A percentile compares a stretch with the other conserved stretches of the same genome.
These are phyloP conservation scores for Chaetomiaceae sp. DNA, from an alignment of 2,329 filamentous ascomycete genomes.

Conservation along the genomic window DNA sequence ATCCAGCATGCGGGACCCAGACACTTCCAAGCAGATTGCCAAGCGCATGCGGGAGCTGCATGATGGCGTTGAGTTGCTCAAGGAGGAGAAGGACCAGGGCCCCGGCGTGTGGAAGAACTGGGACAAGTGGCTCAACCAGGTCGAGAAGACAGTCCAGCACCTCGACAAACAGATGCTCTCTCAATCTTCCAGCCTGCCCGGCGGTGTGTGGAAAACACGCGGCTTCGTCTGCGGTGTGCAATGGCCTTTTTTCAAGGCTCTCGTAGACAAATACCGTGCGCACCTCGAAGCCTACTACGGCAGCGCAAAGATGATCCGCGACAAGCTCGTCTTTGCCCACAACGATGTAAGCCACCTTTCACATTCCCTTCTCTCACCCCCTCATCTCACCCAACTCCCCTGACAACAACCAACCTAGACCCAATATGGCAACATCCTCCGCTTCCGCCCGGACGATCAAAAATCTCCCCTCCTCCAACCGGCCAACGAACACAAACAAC, in stretches of 20 bases:
- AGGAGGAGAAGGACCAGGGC: conserved; percentile 70
- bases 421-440: conserved; percentile 96
- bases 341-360: conserved; percentile 76
- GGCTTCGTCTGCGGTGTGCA: conserved; percentile 79
- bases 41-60: conserved; percentile 97
- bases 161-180: conserved; percentile 56
- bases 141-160: conserved; percentile 53
- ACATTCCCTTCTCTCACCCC: background rate
- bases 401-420: conserved; percentile 53
- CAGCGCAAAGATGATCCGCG: conserved; percentile 60
- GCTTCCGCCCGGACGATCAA: conserved; percentile 60
- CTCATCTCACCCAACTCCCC: background rate
- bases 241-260: conserved; percentile 72
- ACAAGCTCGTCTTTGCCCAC: conserved; percentile 87
- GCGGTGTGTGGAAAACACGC: conserved; percentile 58
- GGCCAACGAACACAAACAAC: conserved; percentile 89
- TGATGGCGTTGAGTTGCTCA: conserved; percentile 82
- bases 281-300: conserved; percentile 72
- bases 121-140: conserved; percentile 80
- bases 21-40: conserved; percentile 87
- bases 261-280: conserved; percentile 71
- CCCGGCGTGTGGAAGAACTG: conserved; percentile 88
- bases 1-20: conserved; percentile 70
- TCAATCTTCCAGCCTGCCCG: conserved; percentile 26
- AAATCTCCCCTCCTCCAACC: conserved; percentile 85